Evolutionary conservation across 345 rosid species (phyloP), one percentile per base, ranked within the genome.

Genomic region (Syzygium jambos): DNA sequence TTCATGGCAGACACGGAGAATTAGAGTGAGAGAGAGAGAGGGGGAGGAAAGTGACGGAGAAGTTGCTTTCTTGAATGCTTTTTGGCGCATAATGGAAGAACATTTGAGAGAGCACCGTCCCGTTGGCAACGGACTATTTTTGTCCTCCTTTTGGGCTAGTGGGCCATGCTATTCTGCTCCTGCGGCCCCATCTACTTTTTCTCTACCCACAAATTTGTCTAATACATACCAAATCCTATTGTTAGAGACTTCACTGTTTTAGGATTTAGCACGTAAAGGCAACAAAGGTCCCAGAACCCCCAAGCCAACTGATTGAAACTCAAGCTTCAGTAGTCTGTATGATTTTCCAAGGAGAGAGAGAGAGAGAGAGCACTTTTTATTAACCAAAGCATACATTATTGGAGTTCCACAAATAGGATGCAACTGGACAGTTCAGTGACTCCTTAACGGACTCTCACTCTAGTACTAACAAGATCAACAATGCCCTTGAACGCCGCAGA

Each of bases 21-120:
- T 93, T 90, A 88, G 53, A 89, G 88, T 87, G 91, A 49, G 85
- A 90, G 93, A 84, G 91, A 88, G 61, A 93, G 90, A 5, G 93
- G 90, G 87, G 92, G 85, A 23, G 94, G 55, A 84, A 82, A 49
- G 90, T 84, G 89, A 89, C 88, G 88, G 25, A 84, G 51, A 29
- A 53, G 27, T 52, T 41, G 52, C 53, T 55, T 65, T 89, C 85
- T 85, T 86, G 87, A 91, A 89, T 80, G 84, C 25, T 53, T 73
- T 25, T 54, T 82, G 91, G 49, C 53, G 54, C 55, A 86, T 73
- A 17, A 55, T 17, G 27, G 52, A 52, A 17, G 87, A 11, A 55
- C 49, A 34, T 38, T 73, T 34, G 49, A 73, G 80, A 73, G 0
- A 22, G 49, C 49, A 73, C 80, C 80, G 80, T 38, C 68, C 89